Conservation (phyloP, 768 basidiomycete genomes). For the Mycena metata region DNA sequence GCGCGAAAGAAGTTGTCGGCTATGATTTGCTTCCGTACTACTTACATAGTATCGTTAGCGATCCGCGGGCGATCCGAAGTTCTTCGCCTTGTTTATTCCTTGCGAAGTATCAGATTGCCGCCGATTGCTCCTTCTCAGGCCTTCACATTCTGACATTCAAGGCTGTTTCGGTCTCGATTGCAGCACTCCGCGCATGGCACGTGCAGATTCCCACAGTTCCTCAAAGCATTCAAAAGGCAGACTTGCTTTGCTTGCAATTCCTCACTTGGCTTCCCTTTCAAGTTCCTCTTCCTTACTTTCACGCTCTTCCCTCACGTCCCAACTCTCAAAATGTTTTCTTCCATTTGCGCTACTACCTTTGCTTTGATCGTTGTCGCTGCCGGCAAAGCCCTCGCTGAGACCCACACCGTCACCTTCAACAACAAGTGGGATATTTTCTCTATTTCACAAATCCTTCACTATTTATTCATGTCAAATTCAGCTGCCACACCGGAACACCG, state of each 20-base stretch:
- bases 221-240: slow-evolving; percentile 5
- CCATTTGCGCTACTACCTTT: slow-evolving; percentile 14
- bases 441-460: background rate
- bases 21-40: slow-evolving; percentile 2
- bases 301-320: background rate
- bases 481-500: slow-evolving; percentile 40
- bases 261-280: slow-evolving; percentile 2
- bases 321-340: slow-evolving; percentile 17
- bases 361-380: slow-evolving; percentile 12
- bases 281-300: slow-evolving; percentile 7
- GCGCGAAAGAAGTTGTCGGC: background rate
- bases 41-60: slow-evolving; percentile 2
- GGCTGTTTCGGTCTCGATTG: background rate
- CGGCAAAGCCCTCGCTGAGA: slow-evolving; percentile 11
- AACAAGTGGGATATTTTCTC: background rate
- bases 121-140: background rate
- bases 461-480: slow-evolving; percentile 3
- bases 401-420: slow-evolving; percentile 16
- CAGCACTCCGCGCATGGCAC: background rate
- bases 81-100: background rate
- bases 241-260: background rate
- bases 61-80: background rate
- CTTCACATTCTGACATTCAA: slow-evolving; percentile 1
- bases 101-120: background rate
- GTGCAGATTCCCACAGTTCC: background rate